Conservation (phyloP, 805 yeast genomes). For the Yarrowia sp. region DNA sequence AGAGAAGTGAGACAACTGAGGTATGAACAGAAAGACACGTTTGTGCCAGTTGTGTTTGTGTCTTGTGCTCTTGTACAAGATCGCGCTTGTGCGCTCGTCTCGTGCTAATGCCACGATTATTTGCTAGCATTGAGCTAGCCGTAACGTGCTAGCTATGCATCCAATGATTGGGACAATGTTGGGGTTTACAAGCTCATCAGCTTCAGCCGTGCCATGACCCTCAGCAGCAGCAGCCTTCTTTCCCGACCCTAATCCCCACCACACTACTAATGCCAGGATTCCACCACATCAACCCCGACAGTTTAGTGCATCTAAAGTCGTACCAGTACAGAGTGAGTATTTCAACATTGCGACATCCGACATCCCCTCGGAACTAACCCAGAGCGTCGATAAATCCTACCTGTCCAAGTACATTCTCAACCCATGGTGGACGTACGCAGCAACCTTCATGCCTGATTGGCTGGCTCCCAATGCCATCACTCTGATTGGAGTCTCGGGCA, state of each 20-base stretch:
- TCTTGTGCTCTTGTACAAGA: too few relatives aligned
- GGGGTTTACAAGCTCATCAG: background rate
- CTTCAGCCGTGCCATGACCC: conserved; percentile 13
- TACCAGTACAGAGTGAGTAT: conserved; percentile 36
- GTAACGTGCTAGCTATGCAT: background rate
- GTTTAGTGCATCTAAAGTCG: conserved; percentile 33
- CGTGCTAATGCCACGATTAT: background rate
- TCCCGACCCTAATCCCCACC: background rate
- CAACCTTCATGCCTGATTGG: conserved; percentile 74
- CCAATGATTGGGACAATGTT: conserved; percentile 5
- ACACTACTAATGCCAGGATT: conserved; percentile 23
- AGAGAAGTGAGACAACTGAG: background rate
- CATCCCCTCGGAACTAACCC: conserved; percentile 5
- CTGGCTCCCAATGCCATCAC: conserved; percentile 96
- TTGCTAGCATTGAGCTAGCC: background rate
- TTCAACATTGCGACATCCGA: background rate
- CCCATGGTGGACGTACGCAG: conserved; percentile 83
- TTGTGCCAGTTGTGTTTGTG: too few relatives aligned
- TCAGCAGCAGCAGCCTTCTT: background rate
- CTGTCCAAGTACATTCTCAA: conserved; percentile 74
- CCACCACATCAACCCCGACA: conserved; percentile 29
- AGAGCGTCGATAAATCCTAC: conserved; percentile 73
- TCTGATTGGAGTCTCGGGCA: conserved; percentile 69
- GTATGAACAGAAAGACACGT: background rate
- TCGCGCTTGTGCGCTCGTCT: background rate